Conservation (phyloP, 2,329 filamentous ascomycete species). For the Colletotrichum sidae region DNA sequence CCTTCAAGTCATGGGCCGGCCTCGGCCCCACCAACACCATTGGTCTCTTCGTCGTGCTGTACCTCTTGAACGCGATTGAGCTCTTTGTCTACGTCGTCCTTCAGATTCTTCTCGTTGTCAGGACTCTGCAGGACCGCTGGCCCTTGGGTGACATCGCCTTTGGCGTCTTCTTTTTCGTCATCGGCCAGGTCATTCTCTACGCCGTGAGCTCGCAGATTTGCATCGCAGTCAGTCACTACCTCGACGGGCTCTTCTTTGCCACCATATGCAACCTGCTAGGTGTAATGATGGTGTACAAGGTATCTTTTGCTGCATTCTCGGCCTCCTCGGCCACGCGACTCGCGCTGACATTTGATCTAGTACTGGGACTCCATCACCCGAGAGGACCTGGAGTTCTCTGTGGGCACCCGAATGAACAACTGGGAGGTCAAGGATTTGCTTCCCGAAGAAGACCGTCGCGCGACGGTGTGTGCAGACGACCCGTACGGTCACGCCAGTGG, state of each 20-base stretch:
- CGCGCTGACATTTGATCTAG: constrained; percentile 56
- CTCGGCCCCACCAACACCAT: constrained; percentile 87
- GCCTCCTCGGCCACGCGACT: background rate
- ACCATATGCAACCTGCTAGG: constrained; percentile 93
- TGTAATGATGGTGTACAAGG: constrained; percentile 99
- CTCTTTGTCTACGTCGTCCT: constrained; percentile 87
- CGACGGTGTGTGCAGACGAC: constrained; percentile 78
- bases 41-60: constrained; percentile 90
- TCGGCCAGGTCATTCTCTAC: constrained; percentile 93
- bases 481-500: constrained; percentile 68
- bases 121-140: constrained; percentile 95
- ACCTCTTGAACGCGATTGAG: constrained; percentile 89
- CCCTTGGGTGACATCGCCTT: constrained; percentile 92
- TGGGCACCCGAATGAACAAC: constrained; percentile 93
- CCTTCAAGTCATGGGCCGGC: constrained; percentile 92
- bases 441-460: constrained; percentile 81
- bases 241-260: constrained; percentile 94
- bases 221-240: constrained; percentile 85
- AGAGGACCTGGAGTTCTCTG: constrained; percentile 98
- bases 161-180: constrained; percentile 89
- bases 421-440: constrained; percentile 98
- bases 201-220: constrained; percentile 90
- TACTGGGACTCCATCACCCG: constrained; percentile 99
- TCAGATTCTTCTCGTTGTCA: constrained; percentile 88
- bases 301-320: constrained; percentile 44